Conservation (phyloP, 768 basidiomycete genomes). For the Grammothele lineata region DNA sequence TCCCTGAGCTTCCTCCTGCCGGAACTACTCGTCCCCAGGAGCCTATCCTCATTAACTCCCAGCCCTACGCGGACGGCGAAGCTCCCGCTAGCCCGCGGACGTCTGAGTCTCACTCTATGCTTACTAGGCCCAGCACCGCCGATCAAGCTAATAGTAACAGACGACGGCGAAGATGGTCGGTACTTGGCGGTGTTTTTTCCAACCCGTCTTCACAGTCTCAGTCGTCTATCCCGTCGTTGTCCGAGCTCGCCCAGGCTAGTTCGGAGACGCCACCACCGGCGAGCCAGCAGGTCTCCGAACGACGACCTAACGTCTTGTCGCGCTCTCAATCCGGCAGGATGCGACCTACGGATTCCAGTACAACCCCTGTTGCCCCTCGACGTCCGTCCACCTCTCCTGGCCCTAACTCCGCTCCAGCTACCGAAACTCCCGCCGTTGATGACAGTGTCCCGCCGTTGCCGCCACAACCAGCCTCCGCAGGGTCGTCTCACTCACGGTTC, state of each 20-base stretch:
- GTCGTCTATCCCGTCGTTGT: constrained; percentile 17
- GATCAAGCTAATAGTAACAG: constrained; percentile 29
- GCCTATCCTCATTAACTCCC: constrained; percentile 54
- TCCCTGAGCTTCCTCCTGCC: constrained; percentile 68
- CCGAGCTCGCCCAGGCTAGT: constrained; percentile 11
- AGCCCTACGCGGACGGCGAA: constrained; percentile 39
- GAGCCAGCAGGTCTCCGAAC: constrained; percentile 10
- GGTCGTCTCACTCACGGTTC: constrained; percentile 48
- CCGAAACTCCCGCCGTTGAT: neutral
- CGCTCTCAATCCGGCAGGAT: constrained; percentile 20
- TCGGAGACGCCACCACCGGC: constrained; percentile 2
- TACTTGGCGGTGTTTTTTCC: constrained; percentile 47
- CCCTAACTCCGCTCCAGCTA: constrained; percentile 8
- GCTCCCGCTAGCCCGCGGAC: constrained; percentile 41
- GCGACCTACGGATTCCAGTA: no score
- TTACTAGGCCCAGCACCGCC: constrained; percentile 26
- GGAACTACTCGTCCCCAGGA: constrained; percentile 65
- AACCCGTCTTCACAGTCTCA: constrained; percentile 21
- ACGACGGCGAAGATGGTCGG: constrained; percentile 69
- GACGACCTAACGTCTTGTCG: constrained; percentile 10
- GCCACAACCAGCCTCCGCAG: constrained; percentile 30
- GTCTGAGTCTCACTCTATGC: constrained; percentile 33
- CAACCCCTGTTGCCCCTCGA: neutral
- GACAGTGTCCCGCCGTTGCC: constrained; percentile 20
- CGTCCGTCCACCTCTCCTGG: constrained; percentile 35